A percentile compares a stretch with the other conserved stretches of the same genome.
Conservation (phyloP, 441 rosid genomes). For the Jatropha multifida region DNA sequence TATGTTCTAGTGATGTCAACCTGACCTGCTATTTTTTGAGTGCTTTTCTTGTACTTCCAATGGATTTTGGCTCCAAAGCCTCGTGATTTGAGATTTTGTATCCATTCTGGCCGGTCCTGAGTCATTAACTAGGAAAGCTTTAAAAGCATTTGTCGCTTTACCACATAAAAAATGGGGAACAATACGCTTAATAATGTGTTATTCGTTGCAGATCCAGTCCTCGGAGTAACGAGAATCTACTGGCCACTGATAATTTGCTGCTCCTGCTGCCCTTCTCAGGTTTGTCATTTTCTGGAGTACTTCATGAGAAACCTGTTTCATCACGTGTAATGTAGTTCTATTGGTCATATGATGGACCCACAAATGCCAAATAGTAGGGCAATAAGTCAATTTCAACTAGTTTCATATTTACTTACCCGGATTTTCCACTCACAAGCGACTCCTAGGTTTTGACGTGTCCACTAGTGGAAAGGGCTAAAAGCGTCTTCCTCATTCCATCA, state of each 20-base stretch:
- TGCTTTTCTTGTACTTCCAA: not conserved
- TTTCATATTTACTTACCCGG: not conserved
- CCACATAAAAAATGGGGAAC: not conserved
- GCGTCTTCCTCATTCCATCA: not conserved
- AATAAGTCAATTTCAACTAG: not conserved
- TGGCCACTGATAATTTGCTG: constrained; percentile 5
- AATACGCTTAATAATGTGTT: not conserved
- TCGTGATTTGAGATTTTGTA: constrained; percentile 13
- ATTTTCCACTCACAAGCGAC: not conserved
- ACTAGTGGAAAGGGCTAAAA: not conserved
- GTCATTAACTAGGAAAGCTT: not conserved
- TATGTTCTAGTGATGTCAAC: constrained; percentile 1
- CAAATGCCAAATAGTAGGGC: not conserved
- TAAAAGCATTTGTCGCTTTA: constrained; percentile 10
- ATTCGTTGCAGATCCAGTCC: constrained; percentile 22
- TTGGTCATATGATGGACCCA: constrained; percentile 7
- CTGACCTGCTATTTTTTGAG: not conserved
- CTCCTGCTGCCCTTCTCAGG: constrained; percentile 3
- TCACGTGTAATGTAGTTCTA: constrained; percentile 5
- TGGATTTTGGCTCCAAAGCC: constrained; percentile 2
- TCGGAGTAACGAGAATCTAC: constrained; percentile 18
- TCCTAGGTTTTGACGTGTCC: not conserved
- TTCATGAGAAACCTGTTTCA: not conserved
- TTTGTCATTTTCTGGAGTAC: constrained; percentile 19
- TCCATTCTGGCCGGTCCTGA: not conserved